Evolutionary conservation across 371 early-diverging fungal species (phyloP).

Genomic region (Fennellomyces sp.): DNA sequence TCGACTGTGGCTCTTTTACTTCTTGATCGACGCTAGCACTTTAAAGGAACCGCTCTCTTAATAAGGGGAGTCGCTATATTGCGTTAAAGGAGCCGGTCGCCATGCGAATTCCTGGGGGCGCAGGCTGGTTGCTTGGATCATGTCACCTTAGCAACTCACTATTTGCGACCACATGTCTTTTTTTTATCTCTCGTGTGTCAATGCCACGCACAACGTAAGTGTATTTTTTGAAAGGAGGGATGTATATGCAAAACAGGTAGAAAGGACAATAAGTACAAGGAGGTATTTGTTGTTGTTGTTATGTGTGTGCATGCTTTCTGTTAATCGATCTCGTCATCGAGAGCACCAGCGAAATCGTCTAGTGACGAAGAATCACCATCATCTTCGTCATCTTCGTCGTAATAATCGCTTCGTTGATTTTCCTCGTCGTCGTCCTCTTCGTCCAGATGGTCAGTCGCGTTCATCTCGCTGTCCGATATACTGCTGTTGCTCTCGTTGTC

Average conservation of each 20-base stretch:
- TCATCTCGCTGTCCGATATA: conserved; percentile 16
- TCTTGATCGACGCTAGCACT: no score
- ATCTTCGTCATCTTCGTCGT: conserved; percentile 14
- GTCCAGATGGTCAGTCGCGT: not conserved
- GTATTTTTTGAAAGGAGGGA: not conserved
- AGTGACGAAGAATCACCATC: conserved; percentile 22
- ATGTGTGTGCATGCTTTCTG: not conserved
- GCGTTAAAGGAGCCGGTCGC: no score
- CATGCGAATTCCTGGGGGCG: no score
- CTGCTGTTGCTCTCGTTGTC: conserved; percentile 4
- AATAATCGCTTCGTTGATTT: not conserved
- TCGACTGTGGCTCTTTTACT: no score
- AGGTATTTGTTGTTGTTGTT: no score
- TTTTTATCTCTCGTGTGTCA: no score
- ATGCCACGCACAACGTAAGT: no score
- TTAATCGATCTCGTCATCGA: conserved; percentile 40
- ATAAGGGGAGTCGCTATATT: no score
- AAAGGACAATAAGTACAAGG: not conserved
- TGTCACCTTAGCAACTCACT: no score
- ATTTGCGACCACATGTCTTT: no score
- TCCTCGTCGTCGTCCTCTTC: conserved; percentile 8
- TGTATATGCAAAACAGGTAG: not conserved
- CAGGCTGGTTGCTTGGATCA: no score
- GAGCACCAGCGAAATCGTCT: conserved; percentile 40
- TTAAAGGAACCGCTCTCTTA: no score